A percentile compares a stretch with the other conserved stretches of the same genome.
phyloP scores from a whole-genome alignment of 2,329 filamentous ascomycete species.

The Podosphaera aphanis region DNA sequence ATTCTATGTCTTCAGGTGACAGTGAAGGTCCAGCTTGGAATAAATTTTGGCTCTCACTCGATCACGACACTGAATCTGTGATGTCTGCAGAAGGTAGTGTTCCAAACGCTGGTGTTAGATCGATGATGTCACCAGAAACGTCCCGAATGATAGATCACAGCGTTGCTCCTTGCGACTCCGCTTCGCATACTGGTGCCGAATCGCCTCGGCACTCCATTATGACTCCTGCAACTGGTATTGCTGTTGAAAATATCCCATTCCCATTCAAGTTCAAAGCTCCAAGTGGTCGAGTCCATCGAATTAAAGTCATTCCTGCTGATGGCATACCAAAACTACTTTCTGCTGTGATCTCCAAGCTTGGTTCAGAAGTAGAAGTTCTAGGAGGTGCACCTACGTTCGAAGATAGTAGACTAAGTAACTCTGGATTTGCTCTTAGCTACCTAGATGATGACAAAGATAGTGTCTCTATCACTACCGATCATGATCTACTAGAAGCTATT shows the following conservation, averaged over 20 bases:
- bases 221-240: slow-evolving; percentile 28
- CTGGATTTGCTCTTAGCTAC: slow-evolving; percentile 83
- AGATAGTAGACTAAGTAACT: slow-evolving; percentile 51
- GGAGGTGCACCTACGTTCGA: slow-evolving; percentile 60
- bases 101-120: slow-evolving; percentile 43
- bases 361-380: slow-evolving; percentile 57
- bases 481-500: slow-evolving; percentile 79
- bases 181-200: slow-evolving; percentile 70
- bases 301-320: slow-evolving; percentile 61
- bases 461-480: slow-evolving; percentile 87
- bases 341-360: slow-evolving; percentile 64
- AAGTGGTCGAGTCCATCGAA: slow-evolving; percentile 73
- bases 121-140: slow-evolving; percentile 52
- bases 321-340: slow-evolving; percentile 60
- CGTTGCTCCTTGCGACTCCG: slow-evolving; percentile 79
- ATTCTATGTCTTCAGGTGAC: slow-evolving; percentile 74
- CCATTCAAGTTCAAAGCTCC: slow-evolving; percentile 99
- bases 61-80: slow-evolving; percentile 76
- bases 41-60: slow-evolving; percentile 95
- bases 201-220: slow-evolving; percentile 45
- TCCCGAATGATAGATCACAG: slow-evolving; percentile 46
- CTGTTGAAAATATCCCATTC: slow-evolving; percentile 54
- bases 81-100: slow-evolving; percentile 76
- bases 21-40: slow-evolving; percentile 96
- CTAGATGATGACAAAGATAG: slow-evolving; percentile 92